Conservation (phyloP, 108 stramenopile species). For the Fragilaria radians region DNA sequence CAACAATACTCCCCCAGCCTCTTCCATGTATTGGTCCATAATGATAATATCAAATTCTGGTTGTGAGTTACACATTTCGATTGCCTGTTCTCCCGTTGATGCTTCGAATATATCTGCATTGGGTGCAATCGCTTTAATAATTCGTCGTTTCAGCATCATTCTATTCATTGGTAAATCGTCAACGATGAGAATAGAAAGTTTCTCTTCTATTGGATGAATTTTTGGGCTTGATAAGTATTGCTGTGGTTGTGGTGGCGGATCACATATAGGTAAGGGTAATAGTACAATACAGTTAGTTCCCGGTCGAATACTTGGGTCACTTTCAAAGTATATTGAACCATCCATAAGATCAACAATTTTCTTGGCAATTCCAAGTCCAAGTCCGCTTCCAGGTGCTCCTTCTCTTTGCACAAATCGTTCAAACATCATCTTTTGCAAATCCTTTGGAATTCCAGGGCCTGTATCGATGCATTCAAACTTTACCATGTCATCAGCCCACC, state of each 20-base stretch:
- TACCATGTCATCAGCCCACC: slow-evolving; percentile 11
- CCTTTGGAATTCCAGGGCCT: slow-evolving; percentile 46
- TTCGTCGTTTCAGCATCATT: slow-evolving; percentile 22
- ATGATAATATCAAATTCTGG: slow-evolving; percentile 31
- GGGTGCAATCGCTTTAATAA: slow-evolving; percentile 18
- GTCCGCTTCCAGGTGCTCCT: slow-evolving; percentile 34
- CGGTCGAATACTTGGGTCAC: slow-evolving; percentile 23
- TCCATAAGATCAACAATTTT: slow-evolving; percentile 22
- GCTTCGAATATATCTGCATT: slow-evolving; percentile 19
- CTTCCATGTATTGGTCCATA: slow-evolving; percentile 38
- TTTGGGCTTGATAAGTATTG: neutral
- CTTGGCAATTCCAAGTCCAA: slow-evolving; percentile 44
- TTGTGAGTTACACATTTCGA: slow-evolving; percentile 13
- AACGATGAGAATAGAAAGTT: slow-evolving; percentile 18
- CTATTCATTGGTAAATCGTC: slow-evolving; percentile 35
- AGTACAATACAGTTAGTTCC: slow-evolving; percentile 28
- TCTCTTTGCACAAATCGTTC: slow-evolving; percentile 49
- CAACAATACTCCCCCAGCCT: slow-evolving; percentile 30
- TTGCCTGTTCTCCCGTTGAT: slow-evolving; percentile 24
- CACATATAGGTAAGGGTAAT: slow-evolving; percentile 18
- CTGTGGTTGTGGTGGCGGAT: slow-evolving; percentile 2
- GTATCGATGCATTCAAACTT: slow-evolving; percentile 37
- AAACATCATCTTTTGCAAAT: slow-evolving; percentile 36
- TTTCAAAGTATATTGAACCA: slow-evolving; percentile 25
- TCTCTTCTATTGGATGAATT: slow-evolving; percentile 9